These are phyloP conservation scores for Penicillium canariense DNA, from an alignment of 495 filamentous ascomycete species.

Conservation along the genomic window DNA sequence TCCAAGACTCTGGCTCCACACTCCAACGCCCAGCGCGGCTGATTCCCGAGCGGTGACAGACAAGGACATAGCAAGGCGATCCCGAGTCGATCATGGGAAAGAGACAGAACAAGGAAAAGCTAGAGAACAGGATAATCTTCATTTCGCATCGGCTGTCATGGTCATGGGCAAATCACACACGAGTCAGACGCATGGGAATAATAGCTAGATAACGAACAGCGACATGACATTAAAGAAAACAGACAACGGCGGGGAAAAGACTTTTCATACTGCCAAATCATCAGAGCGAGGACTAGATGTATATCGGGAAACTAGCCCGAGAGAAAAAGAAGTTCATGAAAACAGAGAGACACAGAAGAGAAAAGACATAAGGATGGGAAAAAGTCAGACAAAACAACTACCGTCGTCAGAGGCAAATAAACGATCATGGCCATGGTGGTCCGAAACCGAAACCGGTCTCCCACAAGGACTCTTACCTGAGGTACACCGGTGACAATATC, in stretches of 20 bases:
- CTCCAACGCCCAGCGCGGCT: slow-evolving; percentile 20
- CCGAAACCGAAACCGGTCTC: not conserved
- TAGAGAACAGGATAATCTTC: slow-evolving; percentile 27
- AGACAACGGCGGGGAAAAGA: slow-evolving; percentile 26
- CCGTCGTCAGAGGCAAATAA: slow-evolving; percentile 18
- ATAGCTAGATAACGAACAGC: slow-evolving; percentile 35
- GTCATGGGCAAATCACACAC: slow-evolving; percentile 42
- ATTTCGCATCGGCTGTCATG: slow-evolving; percentile 42
- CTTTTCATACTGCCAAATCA: slow-evolving; percentile 48
- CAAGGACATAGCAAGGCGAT: slow-evolving; percentile 14
- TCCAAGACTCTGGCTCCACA: slow-evolving; percentile 21
- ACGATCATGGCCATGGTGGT: slow-evolving; percentile 16
- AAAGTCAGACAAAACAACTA: slow-evolving; percentile 23
- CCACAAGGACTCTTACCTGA: not conserved
- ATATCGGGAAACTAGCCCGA: slow-evolving; percentile 32
- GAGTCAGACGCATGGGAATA: slow-evolving; percentile 40
- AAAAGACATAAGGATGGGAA: slow-evolving; percentile 17
- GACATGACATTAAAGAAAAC: slow-evolving; percentile 21
- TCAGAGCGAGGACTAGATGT: slow-evolving; percentile 39
- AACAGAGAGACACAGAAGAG: slow-evolving; percentile 19
- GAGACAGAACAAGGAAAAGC: slow-evolving; percentile 11
- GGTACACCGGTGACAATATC: not conserved
- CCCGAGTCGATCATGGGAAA: slow-evolving; percentile 11
- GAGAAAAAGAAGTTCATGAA: slow-evolving; percentile 27
- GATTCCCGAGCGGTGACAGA: slow-evolving; percentile 18